phyloP scores from a whole-genome alignment of 345 rosid genomes.

The Moricandia arvensis region DNA sequence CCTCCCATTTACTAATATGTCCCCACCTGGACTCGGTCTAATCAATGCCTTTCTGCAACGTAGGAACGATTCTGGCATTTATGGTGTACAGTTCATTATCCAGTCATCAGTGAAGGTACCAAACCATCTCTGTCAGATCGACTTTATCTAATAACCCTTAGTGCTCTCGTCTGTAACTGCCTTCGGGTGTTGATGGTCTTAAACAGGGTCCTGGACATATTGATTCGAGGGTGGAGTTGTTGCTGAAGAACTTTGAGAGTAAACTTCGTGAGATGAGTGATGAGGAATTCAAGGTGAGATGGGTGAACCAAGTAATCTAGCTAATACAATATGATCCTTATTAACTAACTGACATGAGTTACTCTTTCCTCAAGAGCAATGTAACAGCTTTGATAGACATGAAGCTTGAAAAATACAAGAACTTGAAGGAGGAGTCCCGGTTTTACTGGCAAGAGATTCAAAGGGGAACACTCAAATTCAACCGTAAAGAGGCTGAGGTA shows the following conservation, averaged over 20 bases:
- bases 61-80: conserved; percentile 76
- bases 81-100: conserved; percentile 75
- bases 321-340: conserved; percentile 17
- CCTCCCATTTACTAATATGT: background rate
- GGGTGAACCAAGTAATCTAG: conserved; percentile 2
- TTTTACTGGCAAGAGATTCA: conserved; percentile 76
- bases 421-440: conserved; percentile 72
- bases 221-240: conserved; percentile 76
- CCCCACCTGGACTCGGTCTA: background rate
- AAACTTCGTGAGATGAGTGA: conserved; percentile 66
- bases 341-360: conserved; percentile 27
- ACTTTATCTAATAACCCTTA: background rate
- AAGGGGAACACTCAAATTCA: conserved; percentile 75
- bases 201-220: conserved; percentile 71
- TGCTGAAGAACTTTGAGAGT: conserved; percentile 65
- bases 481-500: conserved; percentile 84
- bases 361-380: conserved; percentile 53
- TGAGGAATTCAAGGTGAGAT: conserved; percentile 77
- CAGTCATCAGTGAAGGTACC: conserved; percentile 81
- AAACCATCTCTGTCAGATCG: background rate
- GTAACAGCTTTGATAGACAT: conserved; percentile 78
- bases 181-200: background rate
- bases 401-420: conserved; percentile 97
- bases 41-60: background rate
- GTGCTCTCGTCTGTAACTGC: background rate